Conservation (phyloP, 768 basidiomycete species). For the Suillus discolor region DNA sequence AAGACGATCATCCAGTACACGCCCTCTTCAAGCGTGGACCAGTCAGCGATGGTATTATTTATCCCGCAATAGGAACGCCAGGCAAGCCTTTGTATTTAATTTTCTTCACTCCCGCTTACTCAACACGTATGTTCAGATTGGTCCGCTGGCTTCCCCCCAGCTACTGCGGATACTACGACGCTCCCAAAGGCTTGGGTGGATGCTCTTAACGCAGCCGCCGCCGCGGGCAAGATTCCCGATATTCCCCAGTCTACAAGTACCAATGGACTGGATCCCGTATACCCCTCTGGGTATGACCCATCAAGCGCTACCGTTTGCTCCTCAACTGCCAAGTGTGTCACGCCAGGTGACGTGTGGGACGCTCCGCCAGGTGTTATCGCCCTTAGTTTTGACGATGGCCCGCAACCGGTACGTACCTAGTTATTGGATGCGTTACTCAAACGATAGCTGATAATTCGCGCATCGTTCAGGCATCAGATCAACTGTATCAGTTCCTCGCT, state of each 20-base stretch:
- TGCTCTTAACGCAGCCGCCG: conserved; percentile 67
- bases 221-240: conserved; percentile 72
- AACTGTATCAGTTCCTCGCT: conserved; percentile 67
- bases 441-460: conserved; percentile 6
- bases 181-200: conserved; percentile 74
- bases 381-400: conserved; percentile 82
- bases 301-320: conserved; percentile 67
- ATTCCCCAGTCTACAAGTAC: conserved; percentile 52
- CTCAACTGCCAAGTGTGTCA: conserved; percentile 68
- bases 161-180: conserved; percentile 46
- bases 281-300: conserved; percentile 43
- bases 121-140: conserved; percentile 47
- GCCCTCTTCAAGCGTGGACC: conserved; percentile 60
- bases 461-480: conserved; percentile 37
- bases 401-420: conserved; percentile 44
- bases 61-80: conserved; percentile 60
- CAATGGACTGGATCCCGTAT: conserved; percentile 35
- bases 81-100: conserved; percentile 39
- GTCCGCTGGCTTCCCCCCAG: conserved; percentile 58
- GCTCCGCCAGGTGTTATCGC: conserved; percentile 71
- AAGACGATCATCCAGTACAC: conserved; percentile 59
- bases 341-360: conserved; percentile 69
- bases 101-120: conserved; percentile 5
- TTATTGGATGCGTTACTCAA: conserved; percentile 4
- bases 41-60: conserved; percentile 46